These are phyloP conservation scores for Rhytidhysteron rufulum DNA, from an alignment of 2,329 filamentous ascomycete genomes.

Conservation along the genomic window DNA sequence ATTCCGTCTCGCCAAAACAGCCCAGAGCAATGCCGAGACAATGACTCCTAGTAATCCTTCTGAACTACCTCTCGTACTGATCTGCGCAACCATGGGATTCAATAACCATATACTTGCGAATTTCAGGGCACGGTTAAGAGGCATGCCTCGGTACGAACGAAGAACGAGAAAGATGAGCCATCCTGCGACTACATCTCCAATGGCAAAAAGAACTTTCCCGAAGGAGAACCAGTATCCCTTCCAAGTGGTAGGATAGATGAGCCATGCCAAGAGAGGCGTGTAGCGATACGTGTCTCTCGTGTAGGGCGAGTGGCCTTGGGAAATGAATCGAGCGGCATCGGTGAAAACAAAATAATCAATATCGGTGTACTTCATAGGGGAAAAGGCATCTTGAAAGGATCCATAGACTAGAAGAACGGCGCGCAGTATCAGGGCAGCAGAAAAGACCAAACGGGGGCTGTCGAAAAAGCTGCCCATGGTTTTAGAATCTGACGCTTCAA, in stretches of 20 bases:
- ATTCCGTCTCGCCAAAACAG: slow-evolving; percentile 62
- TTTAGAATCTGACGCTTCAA: no score
- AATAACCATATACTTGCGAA: slow-evolving; percentile 89
- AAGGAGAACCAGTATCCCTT: slow-evolving; percentile 67
- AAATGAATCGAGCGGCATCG: slow-evolving; percentile 77
- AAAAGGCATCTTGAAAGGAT: slow-evolving; percentile 86
- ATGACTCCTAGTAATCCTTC: slow-evolving; percentile 86
- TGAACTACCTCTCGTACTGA: slow-evolving; percentile 90
- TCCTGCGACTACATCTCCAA: slow-evolving; percentile 79
- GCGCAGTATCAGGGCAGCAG: slow-evolving; percentile 59
- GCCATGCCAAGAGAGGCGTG: slow-evolving; percentile 88
- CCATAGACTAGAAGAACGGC: slow-evolving; percentile 77
- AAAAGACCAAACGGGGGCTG: slow-evolving; percentile 37
- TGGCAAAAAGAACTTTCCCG: slow-evolving; percentile 82
- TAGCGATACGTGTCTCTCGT: slow-evolving; percentile 92
- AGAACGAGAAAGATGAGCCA: slow-evolving; percentile 66
- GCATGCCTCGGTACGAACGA: slow-evolving; percentile 30
- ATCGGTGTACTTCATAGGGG: slow-evolving; percentile 94
- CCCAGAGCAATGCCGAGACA: slow-evolving; percentile 80
- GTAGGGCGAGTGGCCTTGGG: slow-evolving; percentile 71
- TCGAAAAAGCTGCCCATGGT: slow-evolving; percentile 28
- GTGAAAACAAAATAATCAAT: slow-evolving; percentile 99
- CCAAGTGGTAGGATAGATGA: slow-evolving; percentile 76
- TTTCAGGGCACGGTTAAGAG: slow-evolving; percentile 55
- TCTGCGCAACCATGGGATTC: slow-evolving; percentile 97